phyloP scores from a whole-genome alignment of 2,329 filamentous ascomycete genomes.

The Pseudohalonectria lignicola region DNA sequence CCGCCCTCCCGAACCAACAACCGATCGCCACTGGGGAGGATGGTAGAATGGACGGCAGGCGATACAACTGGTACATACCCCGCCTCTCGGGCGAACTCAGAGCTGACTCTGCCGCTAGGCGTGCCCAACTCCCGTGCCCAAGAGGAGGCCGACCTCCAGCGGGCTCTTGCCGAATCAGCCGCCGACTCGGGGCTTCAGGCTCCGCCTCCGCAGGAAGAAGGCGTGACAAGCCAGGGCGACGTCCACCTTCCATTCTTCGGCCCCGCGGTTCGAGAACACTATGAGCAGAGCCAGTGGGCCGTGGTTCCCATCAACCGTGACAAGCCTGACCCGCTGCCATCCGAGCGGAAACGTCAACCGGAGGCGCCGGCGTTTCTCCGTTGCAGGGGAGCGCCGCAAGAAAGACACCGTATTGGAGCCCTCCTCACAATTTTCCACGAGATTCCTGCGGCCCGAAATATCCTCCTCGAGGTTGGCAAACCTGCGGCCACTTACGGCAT shows the following conservation, averaged over 20 bases:
- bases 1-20: constrained; percentile 45
- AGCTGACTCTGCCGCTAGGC: constrained; percentile 7
- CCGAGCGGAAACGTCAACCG: constrained; percentile 28
- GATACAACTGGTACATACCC: constrained; percentile 27
- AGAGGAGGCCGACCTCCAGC: constrained; percentile 44
- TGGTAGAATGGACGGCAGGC: constrained; percentile 34
- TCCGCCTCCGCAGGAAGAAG: constrained; percentile 34
- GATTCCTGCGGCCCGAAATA: constrained; percentile 47
- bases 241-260: constrained; percentile 39
- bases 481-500: constrained; percentile 39
- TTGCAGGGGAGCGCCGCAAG: constrained; percentile 16
- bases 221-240: constrained; percentile 27
- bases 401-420: constrained; percentile 33
- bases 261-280: constrained; percentile 44
- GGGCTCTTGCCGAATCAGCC: constrained; percentile 44
- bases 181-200: constrained; percentile 35
- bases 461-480: constrained; percentile 32
- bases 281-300: constrained; percentile 46
- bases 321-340: constrained; percentile 27
- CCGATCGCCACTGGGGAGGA: constrained; percentile 42
- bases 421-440: constrained; percentile 48
- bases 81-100: constrained; percentile 6
- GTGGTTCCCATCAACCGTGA: constrained; percentile 34
- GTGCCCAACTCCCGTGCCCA: constrained; percentile 22
- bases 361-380: constrained; percentile 41